Conservation (phyloP, 2,329 filamentous ascomycete genomes). For the Colletotrichum paranaense region DNA sequence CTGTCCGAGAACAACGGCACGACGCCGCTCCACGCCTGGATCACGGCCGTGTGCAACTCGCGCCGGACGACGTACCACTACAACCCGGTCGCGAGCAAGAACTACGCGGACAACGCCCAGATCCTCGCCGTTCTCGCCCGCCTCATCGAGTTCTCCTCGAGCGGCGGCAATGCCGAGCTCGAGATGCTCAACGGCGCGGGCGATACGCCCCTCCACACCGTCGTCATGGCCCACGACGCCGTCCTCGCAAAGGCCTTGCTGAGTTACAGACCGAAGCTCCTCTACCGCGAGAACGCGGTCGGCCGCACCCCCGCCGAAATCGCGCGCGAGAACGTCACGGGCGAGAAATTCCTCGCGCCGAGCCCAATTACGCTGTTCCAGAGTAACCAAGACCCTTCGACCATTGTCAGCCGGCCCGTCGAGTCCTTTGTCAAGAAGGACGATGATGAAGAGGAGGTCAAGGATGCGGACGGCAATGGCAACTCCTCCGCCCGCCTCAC, state of each 20-base stretch:
- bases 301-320: slow-evolving; percentile 80
- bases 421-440: slow-evolving; percentile 30
- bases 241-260: slow-evolving; percentile 59
- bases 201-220: slow-evolving; percentile 72
- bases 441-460: background rate
- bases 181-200: slow-evolving; percentile 72
- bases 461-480: background rate
- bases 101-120: slow-evolving; percentile 44
- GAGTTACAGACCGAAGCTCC: slow-evolving; percentile 65
- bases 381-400: slow-evolving; percentile 6
- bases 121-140: slow-evolving; percentile 56
- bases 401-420: slow-evolving; percentile 11
- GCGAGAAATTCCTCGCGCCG: slow-evolving; percentile 46
- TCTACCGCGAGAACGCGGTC: slow-evolving; percentile 80
- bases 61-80: background rate
- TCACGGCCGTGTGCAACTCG: slow-evolving; percentile 43
- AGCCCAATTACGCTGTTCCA: slow-evolving; percentile 10
- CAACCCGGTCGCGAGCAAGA: slow-evolving; percentile 15
- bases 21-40: slow-evolving; percentile 74
- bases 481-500: background rate
- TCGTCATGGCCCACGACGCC: slow-evolving; percentile 53
- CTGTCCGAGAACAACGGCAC: slow-evolving; percentile 59
- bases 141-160: slow-evolving; percentile 67
- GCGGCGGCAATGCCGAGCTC: slow-evolving; percentile 59
- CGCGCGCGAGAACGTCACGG: slow-evolving; percentile 65